These are phyloP conservation scores for Aurinia saxatilis DNA, from an alignment of 345 rosid genomes.

Conservation along the genomic window DNA sequence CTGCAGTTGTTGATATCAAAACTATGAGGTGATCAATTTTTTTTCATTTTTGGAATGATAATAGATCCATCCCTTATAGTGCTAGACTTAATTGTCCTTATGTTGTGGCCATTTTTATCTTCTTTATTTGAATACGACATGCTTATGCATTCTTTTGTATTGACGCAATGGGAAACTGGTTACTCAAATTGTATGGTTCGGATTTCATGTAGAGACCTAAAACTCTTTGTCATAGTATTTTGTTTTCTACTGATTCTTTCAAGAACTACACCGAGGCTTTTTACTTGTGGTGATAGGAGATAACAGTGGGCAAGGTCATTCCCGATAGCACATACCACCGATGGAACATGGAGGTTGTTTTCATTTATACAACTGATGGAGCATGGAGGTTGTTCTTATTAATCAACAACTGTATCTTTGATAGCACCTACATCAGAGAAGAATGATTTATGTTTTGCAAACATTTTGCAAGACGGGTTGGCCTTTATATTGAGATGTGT, in stretches of 20 bases:
- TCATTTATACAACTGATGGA: not conserved
- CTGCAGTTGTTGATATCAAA: conserved; percentile 35
- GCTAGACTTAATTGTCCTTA: too few species aligned
- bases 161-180: not conserved
- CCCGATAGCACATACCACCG: not conserved
- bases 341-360: not conserved
- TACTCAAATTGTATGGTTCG: not conserved
- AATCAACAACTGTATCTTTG: not conserved
- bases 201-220: not conserved
- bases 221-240: not conserved
- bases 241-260: not conserved
- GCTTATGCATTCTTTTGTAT: not conserved
- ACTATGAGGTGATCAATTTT: not conserved
- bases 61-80: not conserved
- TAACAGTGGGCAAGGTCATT: not conserved
- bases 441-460: not conserved
- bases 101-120: conserved; percentile 2
- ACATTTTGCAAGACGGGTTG: not conserved
- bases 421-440: not conserved
- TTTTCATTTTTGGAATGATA: not conserved
- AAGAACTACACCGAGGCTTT: not conserved
- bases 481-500: conserved; percentile 4
- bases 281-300: not conserved
- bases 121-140: not conserved
- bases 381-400: not conserved